These are phyloP conservation scores for Kondoa subrosea DNA, from an alignment of 768 basidiomycete genomes.

Conservation along the genomic window DNA sequence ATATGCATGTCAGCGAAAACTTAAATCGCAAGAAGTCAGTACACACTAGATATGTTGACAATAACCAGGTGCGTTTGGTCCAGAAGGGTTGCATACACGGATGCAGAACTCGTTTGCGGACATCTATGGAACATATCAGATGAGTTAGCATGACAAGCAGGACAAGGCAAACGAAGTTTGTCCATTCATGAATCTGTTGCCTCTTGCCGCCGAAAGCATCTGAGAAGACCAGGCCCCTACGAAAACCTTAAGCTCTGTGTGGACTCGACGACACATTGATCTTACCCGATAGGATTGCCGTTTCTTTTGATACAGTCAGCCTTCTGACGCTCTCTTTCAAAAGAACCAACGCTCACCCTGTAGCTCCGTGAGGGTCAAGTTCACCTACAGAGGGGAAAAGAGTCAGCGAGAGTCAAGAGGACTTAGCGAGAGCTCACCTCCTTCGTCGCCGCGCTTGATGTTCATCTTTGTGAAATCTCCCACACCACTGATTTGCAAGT, in stretches of 20 bases:
- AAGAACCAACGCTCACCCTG: too few species aligned
- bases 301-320: too few species aligned
- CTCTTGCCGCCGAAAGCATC: slow-evolving; percentile 38
- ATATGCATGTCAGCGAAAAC: neutral
- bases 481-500: slow-evolving; percentile 32
- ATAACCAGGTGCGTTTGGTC: neutral
- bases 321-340: too few species aligned
- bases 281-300: slow-evolving; percentile 44
- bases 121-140: neutral
- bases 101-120: neutral
- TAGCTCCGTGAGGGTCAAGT: slow-evolving; percentile 39
- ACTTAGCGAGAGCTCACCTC: slow-evolving; percentile 46
- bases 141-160: neutral
- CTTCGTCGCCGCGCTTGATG: slow-evolving; percentile 48
- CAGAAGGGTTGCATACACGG: slow-evolving; percentile 6
- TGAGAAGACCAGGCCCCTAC: slow-evolving; percentile 57
- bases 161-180: slow-evolving; percentile 8
- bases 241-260: too few species aligned
- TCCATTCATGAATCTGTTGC: slow-evolving; percentile 57
- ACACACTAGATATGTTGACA: neutral
- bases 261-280: too few species aligned
- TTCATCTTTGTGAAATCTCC: slow-evolving; percentile 51
- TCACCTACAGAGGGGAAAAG: neutral
- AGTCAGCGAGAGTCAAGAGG: neutral
- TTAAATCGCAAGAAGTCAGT: neutral